Evolutionary conservation across 2,329 filamentous ascomycete genomes (phyloP), one percentile per base, ranked within the genome.

Genomic region (Fusarium falciforme): DNA sequence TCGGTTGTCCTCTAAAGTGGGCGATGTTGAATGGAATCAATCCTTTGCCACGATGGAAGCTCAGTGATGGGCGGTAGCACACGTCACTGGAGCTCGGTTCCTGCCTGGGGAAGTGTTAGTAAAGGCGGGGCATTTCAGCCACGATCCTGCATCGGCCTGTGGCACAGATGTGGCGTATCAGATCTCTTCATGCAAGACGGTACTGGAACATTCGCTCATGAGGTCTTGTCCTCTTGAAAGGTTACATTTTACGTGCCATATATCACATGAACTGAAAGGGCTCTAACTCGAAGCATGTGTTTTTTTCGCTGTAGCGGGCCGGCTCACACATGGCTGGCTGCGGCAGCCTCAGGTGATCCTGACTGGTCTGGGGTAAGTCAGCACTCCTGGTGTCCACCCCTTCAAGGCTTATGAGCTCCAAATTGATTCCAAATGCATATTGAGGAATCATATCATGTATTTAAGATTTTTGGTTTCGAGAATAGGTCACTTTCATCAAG

Each of bases 51-150:
- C 35, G 22, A 59, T 61, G 27, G 16, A 71, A 72, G 64, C 57
- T 72, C 60, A 65, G 25, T 62, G 64, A 66, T 20, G 59, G 67
- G 68, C 22, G 68, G 38, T 63, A 61, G 29, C 72, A 66, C 71
- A 74, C 72, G 72, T 75, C 72, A 74, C 72, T 74, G 61, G 54
- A 63, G 61, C 71, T 71, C 60, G 58, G 42, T 62, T 35, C 42
- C 47, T 74, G 71, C 71, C 67, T 74, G 44, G 67, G 42, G 44
- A 54, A 58, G 44, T 38, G 33, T 49, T 55, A 27, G 20, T 17
- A 36, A 57, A 64, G 57, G 71, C 61, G 65, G 72, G 72, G 72
- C 55, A 71, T 42, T 61, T 36, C 5, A 63, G 60, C 60, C 44
- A 55, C 60, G 25, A 31, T n/a, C 20, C 16, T 40, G 35, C 27